Evolutionary conservation across 352 stramenopile genomes (phyloP), one percentile per base, ranked within the genome.

Genomic region (Phytopythium mirpurense): DNA sequence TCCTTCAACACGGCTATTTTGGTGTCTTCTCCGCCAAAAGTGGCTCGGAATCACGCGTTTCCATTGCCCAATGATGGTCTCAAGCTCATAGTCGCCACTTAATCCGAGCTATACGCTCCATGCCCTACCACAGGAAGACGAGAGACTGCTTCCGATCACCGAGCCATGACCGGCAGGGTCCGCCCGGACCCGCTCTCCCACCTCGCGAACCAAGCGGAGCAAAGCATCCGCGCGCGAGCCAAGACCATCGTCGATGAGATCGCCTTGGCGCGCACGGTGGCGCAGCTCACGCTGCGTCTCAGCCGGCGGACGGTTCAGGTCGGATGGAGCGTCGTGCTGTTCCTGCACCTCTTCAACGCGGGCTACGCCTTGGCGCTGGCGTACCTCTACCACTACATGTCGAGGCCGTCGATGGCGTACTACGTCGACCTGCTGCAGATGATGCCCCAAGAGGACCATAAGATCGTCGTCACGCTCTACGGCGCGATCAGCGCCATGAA

Each of bases 401-500:
- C 51, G n/a, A 61, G 50, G 19, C 61, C 65, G 0, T 29, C 37
- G 14, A 73, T 73, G 62, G 24, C 45, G 21, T 73, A 65, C 35
- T 73, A 68, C 27, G 51, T 67, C 7, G 56, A 62, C 6, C 34
- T 70, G 23, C 34, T 73, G 3, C 54, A 58, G 27, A 68, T 68
- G 55, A 73, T 68, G 65, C 58, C 58, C n/a, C 65, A 67, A 35
- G 23, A 63, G 27, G 65, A 73, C 21, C 63, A 70, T 41, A 51
- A 43, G 12, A 23, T 45, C 40, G 23, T 65, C 3, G 54, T 65
- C 19, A 18, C 27, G 18, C 58, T 73, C 5, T 70, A 73, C 38
- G 45, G 31, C 2, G 54, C 36, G 0, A 70, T 73, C 21, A 48
- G 60, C 21, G 57, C 58, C 14, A 51, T 67, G 49, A 70, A 68